Conservation (phyloP, 1,139 yeast genomes). For the Zygosaccharomyces sapae region DNA sequence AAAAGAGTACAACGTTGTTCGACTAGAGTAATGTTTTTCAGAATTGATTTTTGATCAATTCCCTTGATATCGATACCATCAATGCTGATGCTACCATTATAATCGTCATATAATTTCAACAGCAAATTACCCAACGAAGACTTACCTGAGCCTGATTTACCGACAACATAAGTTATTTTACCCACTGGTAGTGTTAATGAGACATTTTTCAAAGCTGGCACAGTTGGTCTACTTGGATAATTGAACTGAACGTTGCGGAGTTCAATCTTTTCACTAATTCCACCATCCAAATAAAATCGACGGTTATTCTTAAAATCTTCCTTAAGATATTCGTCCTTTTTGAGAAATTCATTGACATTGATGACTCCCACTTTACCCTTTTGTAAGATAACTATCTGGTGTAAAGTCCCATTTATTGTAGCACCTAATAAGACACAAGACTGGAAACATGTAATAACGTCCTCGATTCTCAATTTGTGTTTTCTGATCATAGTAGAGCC, state of each 20-base stretch:
- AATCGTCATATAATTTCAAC: constrained; percentile 51
- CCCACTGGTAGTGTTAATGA: constrained; percentile 45
- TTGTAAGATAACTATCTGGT: constrained; percentile 52
- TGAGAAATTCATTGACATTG: constrained; percentile 25
- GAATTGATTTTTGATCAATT: constrained; percentile 51
- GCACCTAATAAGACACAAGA: constrained; percentile 71
- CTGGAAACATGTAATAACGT: constrained; percentile 77
- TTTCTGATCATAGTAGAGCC: constrained; percentile 63
- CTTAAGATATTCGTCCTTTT: constrained; percentile 14
- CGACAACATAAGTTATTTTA: constrained; percentile 60
- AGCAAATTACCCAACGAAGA: constrained; percentile 70
- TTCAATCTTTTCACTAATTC: constrained; percentile 32
- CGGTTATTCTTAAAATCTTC: constrained; percentile 25
- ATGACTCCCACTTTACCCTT: constrained; percentile 60
- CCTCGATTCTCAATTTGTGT: constrained; percentile 50
- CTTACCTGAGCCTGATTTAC: constrained; percentile 89
- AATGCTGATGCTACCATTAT: constrained; percentile 49
- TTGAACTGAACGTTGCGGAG: constrained; percentile 54
- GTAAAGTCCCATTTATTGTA: constrained; percentile 49
- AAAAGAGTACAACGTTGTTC: constrained; percentile 69
- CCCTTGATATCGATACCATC: constrained; percentile 49
- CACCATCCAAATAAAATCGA: constrained; percentile 40
- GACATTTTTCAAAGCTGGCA: constrained; percentile 45
- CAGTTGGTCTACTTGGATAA: constrained; percentile 54
- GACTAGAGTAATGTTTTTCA: constrained; percentile 62